Evolutionary conservation across 2,329 filamentous ascomycete genomes (phyloP).

Genomic region (Hawksworthiomyces lignivorus): DNA sequence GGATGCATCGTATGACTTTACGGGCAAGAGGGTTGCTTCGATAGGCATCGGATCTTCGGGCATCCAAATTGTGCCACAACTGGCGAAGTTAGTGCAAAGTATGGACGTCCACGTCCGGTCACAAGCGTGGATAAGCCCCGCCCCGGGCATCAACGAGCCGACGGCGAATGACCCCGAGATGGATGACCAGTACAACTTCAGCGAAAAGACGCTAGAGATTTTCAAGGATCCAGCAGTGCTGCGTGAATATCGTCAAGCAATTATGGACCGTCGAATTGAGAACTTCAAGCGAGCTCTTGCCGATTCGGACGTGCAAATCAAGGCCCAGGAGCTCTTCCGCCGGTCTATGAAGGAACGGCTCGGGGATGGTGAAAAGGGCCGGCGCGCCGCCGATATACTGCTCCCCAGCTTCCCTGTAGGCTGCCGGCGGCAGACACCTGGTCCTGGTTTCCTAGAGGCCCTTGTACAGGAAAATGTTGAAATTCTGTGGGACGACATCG

Average conservation of each 20-base stretch:
- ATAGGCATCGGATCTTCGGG: too few species aligned
- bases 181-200: conserved; percentile 1
- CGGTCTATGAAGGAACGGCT: background rate
- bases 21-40: too few species aligned
- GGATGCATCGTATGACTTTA: too few species aligned
- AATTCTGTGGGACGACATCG: too few species aligned
- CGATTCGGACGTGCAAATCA: conserved; percentile 23
- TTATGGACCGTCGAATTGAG: background rate
- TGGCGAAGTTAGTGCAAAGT: background rate
- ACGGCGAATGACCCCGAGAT: conserved; percentile 1
- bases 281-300: conserved; percentile 3
- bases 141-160: conserved; percentile 1
- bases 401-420: too few species aligned
- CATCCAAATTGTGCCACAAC: too few species aligned
- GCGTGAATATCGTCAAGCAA: background rate
- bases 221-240: background rate
- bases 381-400: too few species aligned
- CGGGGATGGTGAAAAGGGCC: too few species aligned
- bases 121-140: background rate
- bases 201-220: background rate
- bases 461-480: too few species aligned
- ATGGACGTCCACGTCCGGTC: conserved; percentile 1
- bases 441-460: too few species aligned
- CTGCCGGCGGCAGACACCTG: too few species aligned
- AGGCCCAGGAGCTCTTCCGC: conserved; percentile 26